A percentile compares a stretch with the other conserved stretches of the same genome.
Evolutionary conservation across 306 rosid genomes (phyloP).

Genomic region (Senna tora): DNA sequence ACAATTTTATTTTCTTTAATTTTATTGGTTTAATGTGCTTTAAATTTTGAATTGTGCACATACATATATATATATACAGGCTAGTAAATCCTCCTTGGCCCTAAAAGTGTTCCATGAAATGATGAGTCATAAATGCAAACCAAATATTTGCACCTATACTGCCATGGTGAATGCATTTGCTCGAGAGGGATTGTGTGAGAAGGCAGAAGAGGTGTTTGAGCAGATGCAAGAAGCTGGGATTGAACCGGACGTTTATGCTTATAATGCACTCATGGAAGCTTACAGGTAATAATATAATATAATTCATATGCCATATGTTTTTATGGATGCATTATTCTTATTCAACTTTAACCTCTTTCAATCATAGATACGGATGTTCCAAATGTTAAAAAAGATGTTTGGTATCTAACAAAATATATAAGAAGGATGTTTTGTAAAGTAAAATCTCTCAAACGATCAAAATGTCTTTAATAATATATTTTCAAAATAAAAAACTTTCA

Average conservation of each 20-base stretch:
- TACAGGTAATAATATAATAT: too few relatives aligned
- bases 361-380: too few relatives aligned
- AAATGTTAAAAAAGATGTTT: too few relatives aligned
- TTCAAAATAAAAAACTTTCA: too few relatives aligned
- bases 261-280: constrained; percentile 96
- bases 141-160: constrained; percentile 89
- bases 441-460: too few relatives aligned
- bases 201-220: constrained; percentile 94
- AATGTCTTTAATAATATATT: too few relatives aligned
- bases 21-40: not conserved
- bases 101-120: constrained; percentile 74
- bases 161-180: constrained; percentile 94
- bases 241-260: constrained; percentile 86
- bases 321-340: constrained; percentile 29
- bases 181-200: constrained; percentile 92
- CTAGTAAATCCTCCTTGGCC: constrained; percentile 75
- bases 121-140: constrained; percentile 65
- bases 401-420: too few relatives aligned
- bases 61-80: too few relatives aligned
- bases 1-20: not conserved
- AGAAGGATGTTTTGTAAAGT: too few relatives aligned
- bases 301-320: constrained; percentile 40
- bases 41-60: constrained; percentile 37
- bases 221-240: constrained; percentile 87
- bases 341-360: too few relatives aligned